Percentiles rank a stretch among this genome's conserved stretches.
phyloP scores from a whole-genome alignment of 2,329 filamentous ascomycete genomes.

The Pyricularia sp. region DNA sequence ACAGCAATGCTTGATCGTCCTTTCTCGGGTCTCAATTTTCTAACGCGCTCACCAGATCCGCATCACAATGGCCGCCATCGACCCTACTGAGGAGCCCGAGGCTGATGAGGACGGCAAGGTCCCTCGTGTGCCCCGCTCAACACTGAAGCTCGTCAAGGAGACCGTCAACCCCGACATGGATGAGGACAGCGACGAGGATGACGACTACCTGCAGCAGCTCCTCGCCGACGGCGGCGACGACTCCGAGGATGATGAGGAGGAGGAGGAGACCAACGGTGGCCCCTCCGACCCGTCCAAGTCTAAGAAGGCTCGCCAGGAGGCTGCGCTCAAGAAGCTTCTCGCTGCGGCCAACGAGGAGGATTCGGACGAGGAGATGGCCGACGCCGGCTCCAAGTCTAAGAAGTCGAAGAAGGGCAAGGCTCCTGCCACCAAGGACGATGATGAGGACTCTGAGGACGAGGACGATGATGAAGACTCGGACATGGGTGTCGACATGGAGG shows the following conservation, averaged over 20 bases:
- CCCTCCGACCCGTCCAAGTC: slow-evolving; percentile 84
- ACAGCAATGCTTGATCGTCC: neutral
- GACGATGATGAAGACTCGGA: slow-evolving; percentile 49
- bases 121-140: slow-evolving; percentile 58
- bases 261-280: slow-evolving; percentile 70
- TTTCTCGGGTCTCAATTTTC: neutral
- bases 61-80: slow-evolving; percentile 96
- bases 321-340: slow-evolving; percentile 65
- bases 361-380: slow-evolving; percentile 59
- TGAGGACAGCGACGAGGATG: slow-evolving; percentile 53
- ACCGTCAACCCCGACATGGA: slow-evolving; percentile 33
- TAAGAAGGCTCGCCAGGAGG: slow-evolving; percentile 72
- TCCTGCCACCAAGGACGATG: slow-evolving; percentile 47
- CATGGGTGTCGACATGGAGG: slow-evolving; percentile 58
- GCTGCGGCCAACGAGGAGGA: slow-evolving; percentile 51
- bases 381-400: slow-evolving; percentile 44
- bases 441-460: slow-evolving; percentile 31
- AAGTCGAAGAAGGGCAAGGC: slow-evolving; percentile 56
- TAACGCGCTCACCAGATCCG: slow-evolving; percentile 53
- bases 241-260: slow-evolving; percentile 29
- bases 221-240: slow-evolving; percentile 37
- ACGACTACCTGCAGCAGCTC: slow-evolving; percentile 41
- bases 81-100: slow-evolving; percentile 67
- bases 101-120: slow-evolving; percentile 49
- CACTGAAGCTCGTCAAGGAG: slow-evolving; percentile 77